phyloP scores from a whole-genome alignment of 805 yeast species.

The Yarrowia bubula region DNA sequence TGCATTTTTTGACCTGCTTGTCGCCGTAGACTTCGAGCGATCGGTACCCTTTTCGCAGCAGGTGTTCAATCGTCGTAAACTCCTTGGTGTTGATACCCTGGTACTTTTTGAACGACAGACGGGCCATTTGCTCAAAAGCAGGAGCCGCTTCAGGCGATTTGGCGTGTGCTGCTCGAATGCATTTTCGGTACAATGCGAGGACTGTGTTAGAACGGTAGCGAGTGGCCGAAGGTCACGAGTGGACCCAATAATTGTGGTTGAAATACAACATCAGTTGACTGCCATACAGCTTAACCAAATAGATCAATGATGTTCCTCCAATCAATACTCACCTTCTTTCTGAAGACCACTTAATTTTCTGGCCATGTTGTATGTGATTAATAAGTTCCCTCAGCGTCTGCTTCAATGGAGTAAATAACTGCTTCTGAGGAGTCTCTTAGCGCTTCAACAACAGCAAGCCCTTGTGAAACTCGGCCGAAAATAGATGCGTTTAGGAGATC shows the following conservation, averaged over 20 bases:
- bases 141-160: constrained; percentile 50
- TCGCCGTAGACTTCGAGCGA: constrained; percentile 69
- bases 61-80: constrained; percentile 80
- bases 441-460: constrained; percentile 9
- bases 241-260: neutral
- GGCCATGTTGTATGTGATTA: constrained; percentile 7
- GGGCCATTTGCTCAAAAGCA: constrained; percentile 49
- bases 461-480: constrained; percentile 11
- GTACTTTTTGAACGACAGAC: constrained; percentile 63
- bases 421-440: constrained; percentile 8
- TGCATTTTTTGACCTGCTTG: constrained; percentile 60
- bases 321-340: constrained; percentile 41
- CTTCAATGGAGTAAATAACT: constrained; percentile 5
- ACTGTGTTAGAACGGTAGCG: constrained; percentile 33
- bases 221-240: neutral
- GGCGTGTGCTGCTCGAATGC: constrained; percentile 47
- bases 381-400: neutral
- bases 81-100: constrained; percentile 65
- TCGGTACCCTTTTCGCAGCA: constrained; percentile 71
- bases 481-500: constrained; percentile 2
- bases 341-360: constrained; percentile 42
- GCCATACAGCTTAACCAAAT: too few relatives aligned
- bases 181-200: constrained; percentile 48
- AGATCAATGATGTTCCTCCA: too few relatives aligned
- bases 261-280: too few relatives aligned